phyloP scores from a whole-genome alignment of 2,329 filamentous ascomycete species.

The Colletotrichum ledebouriae region DNA sequence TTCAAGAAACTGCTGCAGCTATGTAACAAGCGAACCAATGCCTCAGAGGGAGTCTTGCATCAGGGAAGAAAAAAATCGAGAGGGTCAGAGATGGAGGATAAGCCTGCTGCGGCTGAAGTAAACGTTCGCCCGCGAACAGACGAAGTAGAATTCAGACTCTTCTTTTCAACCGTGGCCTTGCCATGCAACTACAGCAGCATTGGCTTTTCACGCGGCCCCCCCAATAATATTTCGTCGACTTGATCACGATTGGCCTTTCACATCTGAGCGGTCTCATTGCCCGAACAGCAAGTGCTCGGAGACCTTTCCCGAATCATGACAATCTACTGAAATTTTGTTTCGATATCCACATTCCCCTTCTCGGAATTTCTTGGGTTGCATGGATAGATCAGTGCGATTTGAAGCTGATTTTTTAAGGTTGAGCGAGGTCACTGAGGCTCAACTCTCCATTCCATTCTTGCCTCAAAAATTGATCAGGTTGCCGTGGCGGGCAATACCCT shows the following conservation, averaged over 20 bases:
- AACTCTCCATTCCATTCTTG: background rate
- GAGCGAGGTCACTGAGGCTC: constrained; percentile 16
- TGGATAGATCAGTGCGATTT: constrained; percentile 7
- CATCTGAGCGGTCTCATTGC: constrained; percentile 15
- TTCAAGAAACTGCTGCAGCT: constrained; percentile 13
- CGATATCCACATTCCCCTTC: constrained; percentile 31
- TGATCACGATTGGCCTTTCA: constrained; percentile 14
- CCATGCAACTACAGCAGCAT: background rate
- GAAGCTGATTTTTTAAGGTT: background rate
- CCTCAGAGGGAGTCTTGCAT: constrained; percentile 2
- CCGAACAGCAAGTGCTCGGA: constrained; percentile 8
- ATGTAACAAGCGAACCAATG: constrained; percentile 15
- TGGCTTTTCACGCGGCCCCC: constrained; percentile 7
- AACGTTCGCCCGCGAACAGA: background rate
- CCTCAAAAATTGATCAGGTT: background rate
- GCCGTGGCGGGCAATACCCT: constrained; percentile 4
- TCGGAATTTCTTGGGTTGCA: constrained; percentile 1
- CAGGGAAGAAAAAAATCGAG: constrained; percentile 6
- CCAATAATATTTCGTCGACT: constrained; percentile 4
- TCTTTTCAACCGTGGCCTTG: constrained; percentile 2
- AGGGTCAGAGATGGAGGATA: constrained; percentile 5
- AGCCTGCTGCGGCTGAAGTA: constrained; percentile 6
- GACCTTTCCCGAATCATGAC: constrained; percentile 32
- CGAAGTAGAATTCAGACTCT: background rate
- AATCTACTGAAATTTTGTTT: constrained; percentile 12